Percentiles rank a stretch among this genome's conserved stretches.
These are phyloP conservation scores for Aegilops longissima DNA, from an alignment of 176 grass and related monocot genomes.

Conservation along the genomic window DNA sequence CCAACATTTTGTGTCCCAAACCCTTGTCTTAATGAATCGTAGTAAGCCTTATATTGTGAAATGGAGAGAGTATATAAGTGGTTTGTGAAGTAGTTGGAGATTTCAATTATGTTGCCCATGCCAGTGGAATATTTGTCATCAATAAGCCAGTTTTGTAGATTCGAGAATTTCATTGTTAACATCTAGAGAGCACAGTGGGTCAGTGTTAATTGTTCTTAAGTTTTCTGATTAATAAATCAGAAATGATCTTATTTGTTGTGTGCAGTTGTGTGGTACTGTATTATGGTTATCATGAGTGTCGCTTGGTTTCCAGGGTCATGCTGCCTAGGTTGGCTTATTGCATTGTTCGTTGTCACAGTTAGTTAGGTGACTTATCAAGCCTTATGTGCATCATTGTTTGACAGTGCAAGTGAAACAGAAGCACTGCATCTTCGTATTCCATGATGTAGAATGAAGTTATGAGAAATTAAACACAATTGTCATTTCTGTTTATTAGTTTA, in stretches of 20 bases:
- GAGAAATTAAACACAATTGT: background rate
- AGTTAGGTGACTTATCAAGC: slow-evolving; percentile 18
- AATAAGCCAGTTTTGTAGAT: slow-evolving; percentile 14
- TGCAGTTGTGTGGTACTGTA: background rate
- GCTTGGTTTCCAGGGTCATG: slow-evolving; percentile 5
- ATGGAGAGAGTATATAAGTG: background rate
- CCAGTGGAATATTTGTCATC: background rate
- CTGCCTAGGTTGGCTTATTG: background rate
- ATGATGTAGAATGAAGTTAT: slow-evolving; percentile 5
- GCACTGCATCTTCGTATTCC: background rate
- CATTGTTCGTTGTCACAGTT: slow-evolving; percentile 4
- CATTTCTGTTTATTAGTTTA: background rate
- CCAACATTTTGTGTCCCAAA: background rate
- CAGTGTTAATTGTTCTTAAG: background rate
- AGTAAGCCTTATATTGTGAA: background rate
- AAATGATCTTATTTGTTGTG: slow-evolving; percentile 13
- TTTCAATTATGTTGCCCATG: background rate
- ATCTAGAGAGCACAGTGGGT: background rate
- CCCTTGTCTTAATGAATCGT: background rate
- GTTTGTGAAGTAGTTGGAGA: slow-evolving; percentile 2
- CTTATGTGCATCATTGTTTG: slow-evolving; percentile 7
- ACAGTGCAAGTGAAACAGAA: slow-evolving; percentile 20
- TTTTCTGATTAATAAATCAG: background rate
- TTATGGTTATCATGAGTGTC: slow-evolving; percentile 6
- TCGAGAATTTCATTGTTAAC: background rate